Conservation (phyloP, 345 rosid species). For the Eutrema heterophyllum region DNA sequence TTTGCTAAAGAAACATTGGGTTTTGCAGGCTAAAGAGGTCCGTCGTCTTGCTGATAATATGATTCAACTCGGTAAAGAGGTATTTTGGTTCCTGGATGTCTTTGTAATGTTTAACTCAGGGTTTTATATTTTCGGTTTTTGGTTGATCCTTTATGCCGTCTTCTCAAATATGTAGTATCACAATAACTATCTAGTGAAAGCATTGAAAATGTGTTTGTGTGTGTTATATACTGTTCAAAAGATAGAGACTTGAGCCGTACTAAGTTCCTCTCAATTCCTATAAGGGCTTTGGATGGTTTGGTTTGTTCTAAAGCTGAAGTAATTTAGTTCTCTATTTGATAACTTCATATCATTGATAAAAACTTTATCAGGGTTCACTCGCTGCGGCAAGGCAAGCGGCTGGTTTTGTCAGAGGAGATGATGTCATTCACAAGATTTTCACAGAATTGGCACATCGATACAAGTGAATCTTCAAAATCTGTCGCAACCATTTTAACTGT, state of each 20-base stretch:
- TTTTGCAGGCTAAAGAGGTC: conserved; percentile 77
- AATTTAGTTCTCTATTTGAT: background rate
- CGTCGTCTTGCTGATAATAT: conserved; percentile 86
- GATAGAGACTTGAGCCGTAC: no score
- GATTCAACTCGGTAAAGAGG: conserved; percentile 95
- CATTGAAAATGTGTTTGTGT: background rate
- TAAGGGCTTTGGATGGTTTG: background rate
- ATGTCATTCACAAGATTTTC: conserved; percentile 83
- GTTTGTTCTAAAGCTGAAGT: background rate
- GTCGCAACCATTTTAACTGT: background rate
- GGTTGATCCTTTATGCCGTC: background rate
- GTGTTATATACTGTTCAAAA: background rate
- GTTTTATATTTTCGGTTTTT: background rate
- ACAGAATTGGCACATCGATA: conserved; percentile 84
- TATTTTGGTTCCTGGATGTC: background rate
- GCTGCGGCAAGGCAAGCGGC: conserved; percentile 78
- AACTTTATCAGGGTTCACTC: conserved; percentile 56
- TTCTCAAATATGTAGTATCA: background rate
- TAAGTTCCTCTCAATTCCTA: background rate
- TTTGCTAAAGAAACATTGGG: background rate
- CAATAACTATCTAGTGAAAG: background rate
- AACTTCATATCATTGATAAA: background rate
- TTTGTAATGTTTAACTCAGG: no score
- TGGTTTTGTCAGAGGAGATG: conserved; percentile 93
- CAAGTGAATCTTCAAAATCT: conserved; percentile 42